These are phyloP conservation scores for Dipodascopsis uninucleata DNA, from an alignment of 805 yeast genomes.

Conservation along the genomic window DNA sequence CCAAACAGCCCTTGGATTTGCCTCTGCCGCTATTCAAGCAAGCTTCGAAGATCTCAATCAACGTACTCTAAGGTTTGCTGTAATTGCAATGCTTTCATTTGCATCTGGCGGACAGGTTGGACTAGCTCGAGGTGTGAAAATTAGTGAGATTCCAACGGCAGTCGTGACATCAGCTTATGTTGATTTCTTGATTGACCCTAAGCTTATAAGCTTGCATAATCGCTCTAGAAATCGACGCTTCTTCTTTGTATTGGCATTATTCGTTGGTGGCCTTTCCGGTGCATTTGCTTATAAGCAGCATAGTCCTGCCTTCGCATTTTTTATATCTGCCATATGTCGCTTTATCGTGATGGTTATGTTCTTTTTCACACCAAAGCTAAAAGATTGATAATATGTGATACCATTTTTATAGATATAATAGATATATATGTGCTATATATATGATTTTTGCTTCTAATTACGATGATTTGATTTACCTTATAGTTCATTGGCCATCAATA, in stretches of 20 bases:
- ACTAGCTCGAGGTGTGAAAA: neutral
- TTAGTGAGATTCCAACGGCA: neutral
- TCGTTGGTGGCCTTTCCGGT: neutral
- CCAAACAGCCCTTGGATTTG: neutral
- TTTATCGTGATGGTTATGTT: too few relatives aligned
- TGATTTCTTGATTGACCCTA: neutral
- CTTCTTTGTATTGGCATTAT: neutral
- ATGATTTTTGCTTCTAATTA: too few relatives aligned
- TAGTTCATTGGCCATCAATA: too few relatives aligned
- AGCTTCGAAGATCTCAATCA: neutral
- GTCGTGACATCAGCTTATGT: neutral
- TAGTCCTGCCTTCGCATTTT: neutral
- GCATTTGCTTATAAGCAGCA: neutral
- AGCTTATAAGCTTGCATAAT: neutral
- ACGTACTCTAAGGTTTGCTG: neutral
- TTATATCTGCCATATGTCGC: neutral
- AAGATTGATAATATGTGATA: too few relatives aligned
- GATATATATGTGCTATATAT: too few relatives aligned
- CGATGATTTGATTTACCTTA: too few relatives aligned
- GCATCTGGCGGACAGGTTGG: conserved; percentile 1
- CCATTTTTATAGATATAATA: too few relatives aligned
- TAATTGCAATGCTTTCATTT: neutral
- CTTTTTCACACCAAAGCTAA: too few relatives aligned
- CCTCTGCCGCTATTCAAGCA: neutral
- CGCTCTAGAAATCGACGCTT: neutral